Base-by-base conservation (phyloP, 2,329 filamentous ascomycete genomes). In the Ascochyta fabae region DNA sequence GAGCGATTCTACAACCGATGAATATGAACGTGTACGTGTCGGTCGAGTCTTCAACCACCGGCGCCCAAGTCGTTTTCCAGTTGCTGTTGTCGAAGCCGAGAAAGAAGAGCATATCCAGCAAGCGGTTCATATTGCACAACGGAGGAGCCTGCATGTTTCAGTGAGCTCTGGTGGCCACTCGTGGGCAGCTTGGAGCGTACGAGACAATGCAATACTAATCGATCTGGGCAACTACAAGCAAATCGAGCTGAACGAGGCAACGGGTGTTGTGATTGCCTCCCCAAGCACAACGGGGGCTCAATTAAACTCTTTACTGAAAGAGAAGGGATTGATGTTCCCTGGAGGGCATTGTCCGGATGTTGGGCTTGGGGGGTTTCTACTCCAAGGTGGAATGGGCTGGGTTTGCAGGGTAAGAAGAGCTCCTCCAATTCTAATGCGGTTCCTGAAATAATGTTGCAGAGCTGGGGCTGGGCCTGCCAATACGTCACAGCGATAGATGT, bases 381-480 rank as follows among this genome's bases (percentile, higher is more conserved):
- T 86, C 13, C 82, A 84, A 60, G 83, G 83, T 0, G 83, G 83
- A 1, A 84, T 85, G 81, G 83, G 83, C 0, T 86, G 83, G 83
- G 80, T 81, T 12, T 34, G 31, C 31, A 34, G 31, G 13, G 31
- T 34, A 2, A 34, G 31, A 4, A n/a, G 7, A 34, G 5, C 2
- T 5, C 8, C 13, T 15, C 10, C 31, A 1, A n/a, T 6, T 34
- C 13, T 1, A 34, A 13, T 6, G 13, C 31, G 15, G 31, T 15
- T n/a, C 7, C 31, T 34, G 13, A 34, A 0, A 15, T 34, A 10
- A 29, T 7, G 31, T n/a, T 13, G 7, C 31, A 34, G 31, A 34
- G 13, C 15, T 34, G 31, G 13, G 13, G 31, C 15, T 34, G 13
- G 31, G 13, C 10, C 5, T n/a, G 31, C 15, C 31, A 34, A 34